A percentile compares a stretch with the other conserved stretches of the same genome.
These are phyloP conservation scores for Aspergillus homomorphus DNA, from an alignment of 495 filamentous ascomycete genomes.

Conservation along the genomic window DNA sequence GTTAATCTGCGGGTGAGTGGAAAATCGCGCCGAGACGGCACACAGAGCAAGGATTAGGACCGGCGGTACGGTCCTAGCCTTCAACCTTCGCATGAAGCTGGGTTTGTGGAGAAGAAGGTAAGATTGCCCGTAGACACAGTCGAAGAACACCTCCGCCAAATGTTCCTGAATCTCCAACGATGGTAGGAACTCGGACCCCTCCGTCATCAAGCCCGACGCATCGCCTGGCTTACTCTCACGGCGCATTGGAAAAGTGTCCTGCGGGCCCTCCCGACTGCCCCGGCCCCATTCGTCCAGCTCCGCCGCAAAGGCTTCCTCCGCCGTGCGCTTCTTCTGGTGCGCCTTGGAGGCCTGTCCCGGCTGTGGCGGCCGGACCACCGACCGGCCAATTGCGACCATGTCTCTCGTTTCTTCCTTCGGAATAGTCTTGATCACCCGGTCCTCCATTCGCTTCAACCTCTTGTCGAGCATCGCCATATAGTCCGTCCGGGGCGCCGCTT, in stretches of 20 bases:
- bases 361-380: slow-evolving; percentile 74
- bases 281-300: slow-evolving; percentile 82
- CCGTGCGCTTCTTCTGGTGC: slow-evolving; percentile 78
- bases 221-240: slow-evolving; percentile 61
- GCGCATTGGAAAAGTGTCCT: slow-evolving; percentile 53
- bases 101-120: slow-evolving; percentile 97
- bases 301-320: slow-evolving; percentile 81
- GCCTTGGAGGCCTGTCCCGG: slow-evolving; percentile 57
- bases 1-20: slow-evolving; percentile 85
- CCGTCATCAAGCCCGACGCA: slow-evolving; percentile 67
- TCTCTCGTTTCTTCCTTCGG: slow-evolving; percentile 72
- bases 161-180: slow-evolving; percentile 90
- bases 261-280: slow-evolving; percentile 43
- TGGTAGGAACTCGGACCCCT: slow-evolving; percentile 81
- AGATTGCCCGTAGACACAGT: slow-evolving; percentile 91
- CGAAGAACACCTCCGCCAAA: slow-evolving; percentile 91
- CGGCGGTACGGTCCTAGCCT: slow-evolving; percentile 67
- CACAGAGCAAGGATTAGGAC: slow-evolving; percentile 89
- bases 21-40: slow-evolving; percentile 89
- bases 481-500: slow-evolving; percentile 92
- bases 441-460: slow-evolving; percentile 90
- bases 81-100: slow-evolving; percentile 86
- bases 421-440: slow-evolving; percentile 92
- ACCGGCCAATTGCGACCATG: slow-evolving; percentile 62
- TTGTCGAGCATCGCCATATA: slow-evolving; percentile 99